These are phyloP conservation scores for Ophiostoma pallidulum DNA, from an alignment of 2,329 filamentous ascomycete species.

Conservation along the genomic window DNA sequence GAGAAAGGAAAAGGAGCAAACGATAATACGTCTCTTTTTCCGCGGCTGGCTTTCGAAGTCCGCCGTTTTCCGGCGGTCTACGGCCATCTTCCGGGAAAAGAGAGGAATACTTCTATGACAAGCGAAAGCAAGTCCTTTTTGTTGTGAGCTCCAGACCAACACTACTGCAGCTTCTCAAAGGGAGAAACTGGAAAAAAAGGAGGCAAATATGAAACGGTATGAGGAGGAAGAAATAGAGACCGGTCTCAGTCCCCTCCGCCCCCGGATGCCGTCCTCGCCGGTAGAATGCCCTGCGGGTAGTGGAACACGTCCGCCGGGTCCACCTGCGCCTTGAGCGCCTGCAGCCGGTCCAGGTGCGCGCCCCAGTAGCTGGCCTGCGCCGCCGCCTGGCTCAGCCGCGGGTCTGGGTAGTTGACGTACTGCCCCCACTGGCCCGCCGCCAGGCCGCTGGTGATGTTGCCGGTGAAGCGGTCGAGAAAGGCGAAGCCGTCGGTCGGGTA, in stretches of 20 bases:
- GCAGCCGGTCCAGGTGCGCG: constrained; percentile 24
- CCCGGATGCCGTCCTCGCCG: constrained; percentile 7
- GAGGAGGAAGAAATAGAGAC: too few relatives aligned
- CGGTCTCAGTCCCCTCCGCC: neutral
- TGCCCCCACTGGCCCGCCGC: constrained; percentile 26
- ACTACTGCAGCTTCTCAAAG: too few relatives aligned
- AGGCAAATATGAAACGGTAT: too few relatives aligned
- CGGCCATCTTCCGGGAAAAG: too few relatives aligned
- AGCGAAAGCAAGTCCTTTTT: too few relatives aligned
- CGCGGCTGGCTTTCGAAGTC: too few relatives aligned
- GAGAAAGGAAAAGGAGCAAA: too few relatives aligned
- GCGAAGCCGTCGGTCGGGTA: constrained; percentile 28
- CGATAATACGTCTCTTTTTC: too few relatives aligned
- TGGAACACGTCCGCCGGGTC: constrained; percentile 32
- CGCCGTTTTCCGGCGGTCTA: too few relatives aligned
- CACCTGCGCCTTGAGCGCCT: constrained; percentile 26
- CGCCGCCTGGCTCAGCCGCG: constrained; percentile 24
- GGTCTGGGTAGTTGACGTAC: constrained; percentile 35
- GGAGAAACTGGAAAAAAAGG: too few relatives aligned
- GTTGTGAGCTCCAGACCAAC: too few relatives aligned
- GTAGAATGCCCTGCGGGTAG: constrained; percentile 30
- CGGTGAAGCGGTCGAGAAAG: constrained; percentile 26
- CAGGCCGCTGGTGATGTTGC: constrained; percentile 24
- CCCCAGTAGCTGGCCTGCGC: constrained; percentile 31
- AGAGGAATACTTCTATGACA: too few relatives aligned